Base-by-base conservation (phyloP, 2,329 filamentous ascomycete species). In the Polychaeton citri region DNA sequence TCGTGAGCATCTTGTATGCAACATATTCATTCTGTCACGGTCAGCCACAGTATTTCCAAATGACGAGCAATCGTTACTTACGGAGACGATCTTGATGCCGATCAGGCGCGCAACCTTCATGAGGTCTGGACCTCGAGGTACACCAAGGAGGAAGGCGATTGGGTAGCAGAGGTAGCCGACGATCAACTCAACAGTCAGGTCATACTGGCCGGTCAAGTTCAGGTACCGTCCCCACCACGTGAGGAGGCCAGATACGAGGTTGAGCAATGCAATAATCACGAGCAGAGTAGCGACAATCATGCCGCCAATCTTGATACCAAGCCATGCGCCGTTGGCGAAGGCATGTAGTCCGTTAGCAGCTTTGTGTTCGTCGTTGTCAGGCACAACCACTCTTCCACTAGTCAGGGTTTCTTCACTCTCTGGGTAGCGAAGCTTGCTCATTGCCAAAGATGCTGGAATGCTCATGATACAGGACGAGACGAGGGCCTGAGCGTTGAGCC, bases 391-490 rank as follows among this genome's bases (percentile, higher is more conserved):
- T 13, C 76, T 74, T 38, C 85, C 84, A 4, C 82, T 79, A 0
- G 86, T 94, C 21, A 93, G 66, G 0, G 84, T 82, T 59, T 88
- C 81, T 58, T 93, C 84, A 3, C 76, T 79, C 63, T 94, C 87
- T 2, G 87, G 87, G 57, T 81, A 94, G 38, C 87, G 80, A 50
- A 94, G 70, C 64, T 94, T 94, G 44, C 81, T 88, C 42, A 90
- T 78, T 34, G 86, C 86, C 10, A 95, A 70, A 3, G 85, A 92
- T 1, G 86, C 86, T 0, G 87, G 87, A 44, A 94, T 94, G 49
- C 81, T 87, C 87, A 95, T 95, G 57, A 94, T 86, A 55, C 86
- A 94, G 6, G 82, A 87, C 2, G 84, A 93, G 19, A 94, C 80
- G 32, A 95, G 68, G 3, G 83, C 86, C 57, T 92, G 81, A 1